Evolutionary conservation across 2,329 filamentous ascomycete species (phyloP).

Genomic region (Fusarium nygamai): DNA sequence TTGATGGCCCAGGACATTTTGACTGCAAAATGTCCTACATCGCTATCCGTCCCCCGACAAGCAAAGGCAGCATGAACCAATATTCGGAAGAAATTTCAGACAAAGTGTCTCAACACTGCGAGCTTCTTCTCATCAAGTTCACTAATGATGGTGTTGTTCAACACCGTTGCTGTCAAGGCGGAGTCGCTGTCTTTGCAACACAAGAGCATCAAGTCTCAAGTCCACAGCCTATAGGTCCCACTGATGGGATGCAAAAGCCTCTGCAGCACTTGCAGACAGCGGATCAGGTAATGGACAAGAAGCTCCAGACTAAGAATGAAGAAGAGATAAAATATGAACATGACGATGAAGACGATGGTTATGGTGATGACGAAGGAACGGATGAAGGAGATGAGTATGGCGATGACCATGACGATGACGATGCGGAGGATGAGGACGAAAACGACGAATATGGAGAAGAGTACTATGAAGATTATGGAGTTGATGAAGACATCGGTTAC

Average conservation of each 20-base stretch:
- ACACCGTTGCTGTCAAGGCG: neutral
- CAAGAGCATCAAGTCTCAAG: neutral
- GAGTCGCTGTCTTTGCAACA: neutral
- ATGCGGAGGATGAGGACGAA: neutral
- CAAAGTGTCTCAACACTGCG: no score
- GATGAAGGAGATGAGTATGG: neutral
- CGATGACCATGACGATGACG: neutral
- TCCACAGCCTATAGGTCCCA: no score
- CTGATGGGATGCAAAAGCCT: neutral
- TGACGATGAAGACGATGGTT: neutral
- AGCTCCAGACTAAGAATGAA: neutral
- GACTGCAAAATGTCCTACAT: neutral
- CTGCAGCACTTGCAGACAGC: neutral
- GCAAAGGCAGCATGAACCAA: neutral
- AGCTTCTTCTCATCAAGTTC: neutral
- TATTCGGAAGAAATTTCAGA: fast-evolving
- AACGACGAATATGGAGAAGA: neutral
- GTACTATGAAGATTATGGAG: no score
- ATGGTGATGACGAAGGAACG: neutral
- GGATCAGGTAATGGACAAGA: neutral
- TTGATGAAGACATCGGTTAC: no score
- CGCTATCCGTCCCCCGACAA: neutral
- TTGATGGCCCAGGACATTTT: neutral
- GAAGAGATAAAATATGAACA: neutral
- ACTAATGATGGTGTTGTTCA: neutral